Evolutionary conservation across 306 rosid species (phyloP), one percentile per base, ranked within the genome.

Genomic region (Sicyos edulis): DNA sequence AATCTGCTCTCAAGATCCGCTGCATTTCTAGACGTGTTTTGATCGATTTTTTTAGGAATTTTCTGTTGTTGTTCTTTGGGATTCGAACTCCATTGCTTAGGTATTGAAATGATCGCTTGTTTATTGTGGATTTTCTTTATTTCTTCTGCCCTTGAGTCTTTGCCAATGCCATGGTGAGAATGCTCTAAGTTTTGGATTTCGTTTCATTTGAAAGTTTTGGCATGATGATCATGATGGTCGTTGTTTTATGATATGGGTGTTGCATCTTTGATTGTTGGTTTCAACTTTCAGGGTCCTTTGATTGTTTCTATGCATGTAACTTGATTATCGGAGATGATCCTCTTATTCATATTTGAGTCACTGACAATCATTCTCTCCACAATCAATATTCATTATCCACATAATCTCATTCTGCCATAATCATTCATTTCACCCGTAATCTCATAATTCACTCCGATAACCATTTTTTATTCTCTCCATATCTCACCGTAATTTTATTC

Each of bases 81-180:
- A 51, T 40, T 34, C 2, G 37, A 20, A 44, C 34, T 21, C 44
- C 20, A 13, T 72, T 72, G 40, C n/a, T 22, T 54, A 60, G 77
- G 77, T 73, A 59, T 59, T 73, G 59, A 73, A 45, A 59, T 24
- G 52, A 19, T 56, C 3, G 21, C 57, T 70, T 0, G 29, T 51
- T 70, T 73, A 68, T 73, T 42, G 6, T 73, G 72, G 57, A 21
- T 57, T n/a, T 22, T 58, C 56, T 73, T 44, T 57, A 0, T 21
- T 22, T 42, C 24, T 58, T 57, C 45, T 44, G 26, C 37, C 26
- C 13, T 54, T 8, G 34, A 54, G 11, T 71, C 49, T 47, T 40
- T 44, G 10, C 55, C 4, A 40, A 20, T 44, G 10, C 55, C 4
- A 40, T 72, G 44, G 75, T 10, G 17, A 32, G 62, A 29, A 71